These are phyloP conservation scores for Talaromyces pinophilus DNA, from an alignment of 2,329 filamentous ascomycete species.

Conservation along the genomic window DNA sequence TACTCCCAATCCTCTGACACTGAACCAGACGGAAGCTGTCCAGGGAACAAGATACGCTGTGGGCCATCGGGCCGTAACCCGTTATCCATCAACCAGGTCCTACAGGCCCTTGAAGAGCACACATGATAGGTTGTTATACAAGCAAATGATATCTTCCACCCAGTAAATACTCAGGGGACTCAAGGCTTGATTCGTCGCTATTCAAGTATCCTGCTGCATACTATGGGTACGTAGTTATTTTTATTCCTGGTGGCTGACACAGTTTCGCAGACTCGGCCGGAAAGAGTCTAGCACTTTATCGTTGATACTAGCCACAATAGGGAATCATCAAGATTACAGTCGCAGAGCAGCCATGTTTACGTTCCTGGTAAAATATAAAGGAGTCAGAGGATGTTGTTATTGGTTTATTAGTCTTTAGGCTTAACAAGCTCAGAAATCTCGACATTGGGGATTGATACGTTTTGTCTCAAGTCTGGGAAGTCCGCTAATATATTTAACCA, in stretches of 20 bases:
- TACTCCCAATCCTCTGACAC: background rate
- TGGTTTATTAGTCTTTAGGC: background rate
- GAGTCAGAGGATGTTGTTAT: background rate
- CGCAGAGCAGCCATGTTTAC: background rate
- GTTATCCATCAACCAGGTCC: background rate
- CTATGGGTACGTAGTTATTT: background rate
- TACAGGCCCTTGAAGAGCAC: background rate
- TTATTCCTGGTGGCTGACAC: constrained; percentile 1
- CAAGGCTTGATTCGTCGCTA: background rate
- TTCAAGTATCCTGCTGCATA: background rate
- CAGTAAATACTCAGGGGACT: background rate
- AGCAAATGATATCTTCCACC: background rate
- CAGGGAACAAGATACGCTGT: constrained; percentile 1
- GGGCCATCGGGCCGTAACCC: constrained; percentile 1
- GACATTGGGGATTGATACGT: background rate
- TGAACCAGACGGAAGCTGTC: constrained; percentile 6
- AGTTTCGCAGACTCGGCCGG: background rate
- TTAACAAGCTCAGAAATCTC: background rate
- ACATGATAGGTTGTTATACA: background rate
- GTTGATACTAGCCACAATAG: background rate
- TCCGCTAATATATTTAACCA: background rate
- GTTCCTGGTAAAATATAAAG: background rate
- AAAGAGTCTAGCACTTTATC: background rate
- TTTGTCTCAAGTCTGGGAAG: background rate
- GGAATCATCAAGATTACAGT: background rate